These are phyloP conservation scores for Talaromyces sp. DNA, from an alignment of 2,329 filamentous ascomycete species.

Conservation along the genomic window DNA sequence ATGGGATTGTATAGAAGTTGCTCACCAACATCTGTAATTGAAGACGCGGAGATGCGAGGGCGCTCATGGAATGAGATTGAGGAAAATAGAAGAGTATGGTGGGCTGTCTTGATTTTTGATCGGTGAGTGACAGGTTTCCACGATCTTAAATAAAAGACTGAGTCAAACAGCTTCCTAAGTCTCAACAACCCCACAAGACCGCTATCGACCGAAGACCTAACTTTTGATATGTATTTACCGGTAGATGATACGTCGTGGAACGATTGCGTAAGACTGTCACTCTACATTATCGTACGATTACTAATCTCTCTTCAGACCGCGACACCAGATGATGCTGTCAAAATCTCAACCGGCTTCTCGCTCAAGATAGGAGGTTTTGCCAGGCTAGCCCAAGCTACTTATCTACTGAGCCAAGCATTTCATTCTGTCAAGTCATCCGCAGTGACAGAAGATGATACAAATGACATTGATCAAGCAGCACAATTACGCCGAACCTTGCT, in stretches of 20 bases:
- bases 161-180: not conserved
- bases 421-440: not conserved
- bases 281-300: not conserved
- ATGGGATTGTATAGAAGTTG: not conserved
- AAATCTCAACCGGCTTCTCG: not conserved
- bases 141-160: not conserved
- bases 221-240: constrained; percentile 1
- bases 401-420: not conserved
- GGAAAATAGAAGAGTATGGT: not conserved
- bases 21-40: not conserved
- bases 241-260: constrained; percentile 1
- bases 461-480: not conserved
- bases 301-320: not conserved
- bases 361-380: not conserved
- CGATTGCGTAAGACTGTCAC: not conserved
- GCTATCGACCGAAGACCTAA: not conserved
- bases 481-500: not conserved
- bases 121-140: not conserved
- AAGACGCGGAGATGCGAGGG: not conserved
- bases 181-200: not conserved
- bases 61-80: not conserved
- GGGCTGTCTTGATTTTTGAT: not conserved
- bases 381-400: not conserved
- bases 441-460: not conserved
- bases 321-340: not conserved